phyloP scores from a whole-genome alignment of 2,329 filamentous ascomycete genomes.

The Fusarium luffae region DNA sequence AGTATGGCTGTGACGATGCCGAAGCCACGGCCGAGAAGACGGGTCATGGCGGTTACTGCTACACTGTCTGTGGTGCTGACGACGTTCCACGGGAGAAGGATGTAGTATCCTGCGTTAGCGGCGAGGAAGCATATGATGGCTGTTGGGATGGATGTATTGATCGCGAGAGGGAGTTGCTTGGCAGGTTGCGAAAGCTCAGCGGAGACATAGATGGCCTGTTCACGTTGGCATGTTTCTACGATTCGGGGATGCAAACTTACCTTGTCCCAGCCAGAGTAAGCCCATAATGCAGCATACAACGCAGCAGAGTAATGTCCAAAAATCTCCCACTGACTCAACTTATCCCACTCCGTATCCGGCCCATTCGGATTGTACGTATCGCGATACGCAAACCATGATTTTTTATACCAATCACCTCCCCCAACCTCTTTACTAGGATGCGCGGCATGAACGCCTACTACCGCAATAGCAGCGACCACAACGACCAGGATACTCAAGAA shows the following conservation, averaged over 20 bases:
- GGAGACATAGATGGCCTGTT: slow-evolving; percentile 65
- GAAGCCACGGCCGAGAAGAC: slow-evolving; percentile 63
- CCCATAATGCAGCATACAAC: slow-evolving; percentile 71
- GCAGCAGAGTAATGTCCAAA: slow-evolving; percentile 70
- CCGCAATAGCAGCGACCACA: slow-evolving; percentile 61
- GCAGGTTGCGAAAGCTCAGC: slow-evolving; percentile 63
- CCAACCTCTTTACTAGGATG: slow-evolving; percentile 54
- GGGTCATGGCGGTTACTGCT: slow-evolving; percentile 69
- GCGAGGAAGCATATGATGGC: slow-evolving; percentile 69
- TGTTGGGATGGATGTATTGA: slow-evolving; percentile 69
- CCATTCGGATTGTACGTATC: slow-evolving; percentile 63
- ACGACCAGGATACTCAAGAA: slow-evolving; percentile 61
- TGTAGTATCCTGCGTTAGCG: slow-evolving; percentile 71
- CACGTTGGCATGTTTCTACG: background rate
- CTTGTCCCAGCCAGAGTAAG: slow-evolving; percentile 75
- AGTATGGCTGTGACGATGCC: slow-evolving; percentile 66
- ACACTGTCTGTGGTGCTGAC: slow-evolving; percentile 70
- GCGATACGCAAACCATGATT: slow-evolving; percentile 66
- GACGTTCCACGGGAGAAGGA: slow-evolving; percentile 69
- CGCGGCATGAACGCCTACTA: slow-evolving; percentile 55
- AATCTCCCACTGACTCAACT: slow-evolving; percentile 65
- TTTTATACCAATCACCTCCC: slow-evolving; percentile 62
- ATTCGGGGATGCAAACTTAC: slow-evolving; percentile 49
- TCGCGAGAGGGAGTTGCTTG: slow-evolving; percentile 67
- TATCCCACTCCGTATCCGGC: slow-evolving; percentile 59